A percentile compares a stretch with the other conserved stretches of the same genome.
Evolutionary conservation across 495 filamentous ascomycete species (phyloP).

Genomic region (Trichocladium uniseriatum): DNA sequence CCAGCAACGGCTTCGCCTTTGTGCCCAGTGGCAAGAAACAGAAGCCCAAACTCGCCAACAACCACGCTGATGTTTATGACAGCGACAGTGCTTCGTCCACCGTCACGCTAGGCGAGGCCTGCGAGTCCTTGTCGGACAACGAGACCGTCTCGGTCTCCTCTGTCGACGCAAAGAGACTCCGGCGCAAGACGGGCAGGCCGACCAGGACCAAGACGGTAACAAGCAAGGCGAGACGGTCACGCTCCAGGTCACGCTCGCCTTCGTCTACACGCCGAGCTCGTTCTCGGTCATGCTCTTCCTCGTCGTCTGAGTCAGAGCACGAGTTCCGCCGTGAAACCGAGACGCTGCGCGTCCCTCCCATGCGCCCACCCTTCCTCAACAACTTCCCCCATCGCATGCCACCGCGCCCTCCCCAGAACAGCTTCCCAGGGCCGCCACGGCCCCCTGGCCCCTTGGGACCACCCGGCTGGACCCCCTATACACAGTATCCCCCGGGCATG

Average conservation of each 20-base stretch:
- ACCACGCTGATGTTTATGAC: conserved; percentile 14
- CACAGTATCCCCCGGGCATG: too few relatives aligned
- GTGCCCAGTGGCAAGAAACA: conserved; percentile 13
- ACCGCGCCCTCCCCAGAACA: neutral
- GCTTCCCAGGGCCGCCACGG: neutral
- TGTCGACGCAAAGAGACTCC: neutral
- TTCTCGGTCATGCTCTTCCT: conserved; percentile 22
- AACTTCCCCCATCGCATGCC: neutral
- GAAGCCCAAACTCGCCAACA: neutral
- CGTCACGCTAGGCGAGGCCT: conserved; percentile 21
- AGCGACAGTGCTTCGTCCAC: conserved; percentile 23
- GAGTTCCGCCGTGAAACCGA: too few relatives aligned
- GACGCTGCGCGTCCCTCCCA: too few relatives aligned
- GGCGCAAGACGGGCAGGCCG: neutral
- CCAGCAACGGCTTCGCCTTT: conserved; percentile 27
- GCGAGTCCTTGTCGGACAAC: conserved; percentile 26
- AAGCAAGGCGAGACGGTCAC: conserved; percentile 9
- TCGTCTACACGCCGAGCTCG: conserved; percentile 9
- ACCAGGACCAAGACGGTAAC: neutral
- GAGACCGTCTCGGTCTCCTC: conserved; percentile 20
- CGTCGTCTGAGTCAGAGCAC: neutral
- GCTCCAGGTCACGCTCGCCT: conserved; percentile 15
- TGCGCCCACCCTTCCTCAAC: neutral
- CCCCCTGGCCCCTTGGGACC: too few relatives aligned
- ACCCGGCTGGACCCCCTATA: too few relatives aligned